Base-by-base conservation (phyloP, 1,139 yeast genomes). In the Yamadazyma oceani region DNA sequence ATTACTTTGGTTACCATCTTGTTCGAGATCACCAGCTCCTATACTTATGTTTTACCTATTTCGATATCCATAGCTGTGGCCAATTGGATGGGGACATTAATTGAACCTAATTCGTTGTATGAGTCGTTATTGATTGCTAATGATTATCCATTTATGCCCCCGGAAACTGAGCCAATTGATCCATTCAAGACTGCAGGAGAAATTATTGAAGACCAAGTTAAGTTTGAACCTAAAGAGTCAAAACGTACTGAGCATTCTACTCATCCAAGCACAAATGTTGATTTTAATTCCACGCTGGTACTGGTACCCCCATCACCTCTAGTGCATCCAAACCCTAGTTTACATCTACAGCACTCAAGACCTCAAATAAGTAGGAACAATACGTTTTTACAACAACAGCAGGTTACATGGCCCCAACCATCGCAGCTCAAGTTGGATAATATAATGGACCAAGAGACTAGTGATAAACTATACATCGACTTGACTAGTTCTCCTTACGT, bases 11-110 rank as follows among this genome's bases (percentile, higher is more conserved):
- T 80, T 1, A 78, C 78, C 7, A 79, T 80, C 36, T 53, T 79
- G 40, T 79, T 80, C 53, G 85, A 79, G 50, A 58, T 79, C 35
- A 80, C 85, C 1, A 78, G 82, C 19, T 73, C 81, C 6, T 73
- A 79, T 45, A 75, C 79, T 23, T 78, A 78, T 51, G 84, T 80
- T 7, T 54, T 79, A 24, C 85, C 85, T 0, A 75, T 78, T 38
- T 69, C 83, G 3, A 68, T 78, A 10, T 68, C 82, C 1, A 76
- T 79, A 32, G 70, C 82, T 10, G 78, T 75, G 12, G 73, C 83
- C 2, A 77, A 78, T 50, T 76, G 82, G 81, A 67, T 75, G 17
- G 83, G 82, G 3, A 66, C 71, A 28, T 60, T 75, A 5, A 57
- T 78, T 28, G 83, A 79, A 48, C 76, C 74, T 16, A 62, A 65